Evolutionary conservation across 2,329 filamentous ascomycete species (phyloP).

Genomic region (Raffaelea albimanens): DNA sequence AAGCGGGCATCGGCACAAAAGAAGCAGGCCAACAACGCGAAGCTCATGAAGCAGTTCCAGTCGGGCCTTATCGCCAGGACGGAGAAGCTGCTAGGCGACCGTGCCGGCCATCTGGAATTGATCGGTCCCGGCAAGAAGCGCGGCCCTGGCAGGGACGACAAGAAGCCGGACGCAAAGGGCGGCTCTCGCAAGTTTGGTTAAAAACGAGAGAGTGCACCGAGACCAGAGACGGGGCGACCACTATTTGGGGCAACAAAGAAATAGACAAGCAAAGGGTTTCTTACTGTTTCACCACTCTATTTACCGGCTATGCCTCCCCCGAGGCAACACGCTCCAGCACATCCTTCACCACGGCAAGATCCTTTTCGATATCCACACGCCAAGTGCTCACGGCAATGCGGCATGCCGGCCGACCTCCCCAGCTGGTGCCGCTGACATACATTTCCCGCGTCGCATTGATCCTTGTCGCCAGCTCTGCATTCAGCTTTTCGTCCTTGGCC

Average conservation of each 20-base stretch:
- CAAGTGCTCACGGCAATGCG: constrained; percentile 84
- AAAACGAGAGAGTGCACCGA: no score
- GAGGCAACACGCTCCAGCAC: constrained; percentile 35
- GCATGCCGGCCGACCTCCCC: constrained; percentile 64
- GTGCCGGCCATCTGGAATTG: constrained; percentile 50
- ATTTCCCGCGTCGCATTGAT: constrained; percentile 69
- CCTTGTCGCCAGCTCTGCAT: constrained; percentile 53
- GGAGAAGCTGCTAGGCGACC: constrained; percentile 48
- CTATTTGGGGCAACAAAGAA: background rate
- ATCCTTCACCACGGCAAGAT: constrained; percentile 53
- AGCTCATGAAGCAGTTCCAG: constrained; percentile 44
- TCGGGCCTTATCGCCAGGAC: constrained; percentile 45
- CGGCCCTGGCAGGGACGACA: constrained; percentile 8
- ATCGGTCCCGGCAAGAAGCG: constrained; percentile 46
- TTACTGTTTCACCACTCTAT: background rate
- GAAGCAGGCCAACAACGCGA: constrained; percentile 35
- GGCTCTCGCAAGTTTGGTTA: constrained; percentile 49
- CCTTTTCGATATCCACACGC: constrained; percentile 60
- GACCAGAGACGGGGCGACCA: no score
- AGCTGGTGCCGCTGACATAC: constrained; percentile 75
- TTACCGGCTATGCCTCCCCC: no score
- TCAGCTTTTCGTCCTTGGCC: constrained; percentile 55
- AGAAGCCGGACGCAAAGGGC: constrained; percentile 25
- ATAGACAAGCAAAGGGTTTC: background rate
- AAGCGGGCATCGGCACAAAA: constrained; percentile 21